phyloP scores from a whole-genome alignment of 1,284 basidiomycete genomes.

The Wallemia hederae region DNA sequence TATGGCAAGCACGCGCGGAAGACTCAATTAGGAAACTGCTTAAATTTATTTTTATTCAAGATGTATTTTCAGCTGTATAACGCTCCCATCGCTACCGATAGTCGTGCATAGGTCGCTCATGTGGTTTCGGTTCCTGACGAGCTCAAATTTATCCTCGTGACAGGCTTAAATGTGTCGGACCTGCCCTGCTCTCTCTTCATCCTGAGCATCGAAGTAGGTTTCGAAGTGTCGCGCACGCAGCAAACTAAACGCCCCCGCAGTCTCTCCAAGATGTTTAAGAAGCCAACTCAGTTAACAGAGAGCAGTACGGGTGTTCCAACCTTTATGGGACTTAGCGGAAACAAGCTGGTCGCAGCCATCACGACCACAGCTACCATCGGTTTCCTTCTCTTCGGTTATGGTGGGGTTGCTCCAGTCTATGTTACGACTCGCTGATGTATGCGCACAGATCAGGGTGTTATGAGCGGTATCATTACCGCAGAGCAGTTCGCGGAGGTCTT shows the following conservation, averaged over 20 bases:
- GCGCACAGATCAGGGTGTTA: conserved; percentile 1
- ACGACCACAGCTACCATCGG: neutral
- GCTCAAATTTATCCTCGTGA: no score
- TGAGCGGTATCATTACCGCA: neutral
- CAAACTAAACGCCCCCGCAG: no score
- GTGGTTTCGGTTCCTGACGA: no score
- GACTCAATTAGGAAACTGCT: neutral
- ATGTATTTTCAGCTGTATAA: neutral
- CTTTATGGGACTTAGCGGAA: neutral
- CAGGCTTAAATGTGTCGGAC: no score
- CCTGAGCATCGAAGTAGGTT: no score
- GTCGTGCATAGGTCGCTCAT: no score
- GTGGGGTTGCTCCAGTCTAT: neutral
- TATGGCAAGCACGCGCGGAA: neutral
- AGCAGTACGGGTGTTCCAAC: neutral
- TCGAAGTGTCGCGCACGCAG: no score
- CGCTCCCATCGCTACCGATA: neutral
- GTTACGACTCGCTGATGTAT: neutral
- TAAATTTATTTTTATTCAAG: neutral
- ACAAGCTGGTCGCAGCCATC: neutral
- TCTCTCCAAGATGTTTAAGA: neutral
- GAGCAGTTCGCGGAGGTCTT: neutral
- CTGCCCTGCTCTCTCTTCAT: no score
- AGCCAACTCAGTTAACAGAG: neutral
- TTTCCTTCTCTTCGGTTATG: conserved; percentile 1